These are phyloP conservation scores for Penicillium desertorum DNA, from an alignment of 495 filamentous ascomycete genomes.

Conservation along the genomic window DNA sequence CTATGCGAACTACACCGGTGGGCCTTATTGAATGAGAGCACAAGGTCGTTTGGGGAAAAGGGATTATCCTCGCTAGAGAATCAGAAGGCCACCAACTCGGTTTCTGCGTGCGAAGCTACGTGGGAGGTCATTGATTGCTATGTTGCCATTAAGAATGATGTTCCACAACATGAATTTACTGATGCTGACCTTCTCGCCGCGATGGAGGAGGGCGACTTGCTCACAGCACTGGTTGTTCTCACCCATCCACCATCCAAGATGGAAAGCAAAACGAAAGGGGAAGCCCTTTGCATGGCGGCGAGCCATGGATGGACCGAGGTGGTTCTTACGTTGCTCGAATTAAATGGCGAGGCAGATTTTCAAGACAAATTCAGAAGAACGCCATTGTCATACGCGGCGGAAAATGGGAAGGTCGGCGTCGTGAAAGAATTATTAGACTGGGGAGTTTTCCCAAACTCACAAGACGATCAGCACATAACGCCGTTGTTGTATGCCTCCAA, in stretches of 20 bases:
- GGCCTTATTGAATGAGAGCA: not conserved
- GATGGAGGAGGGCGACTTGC: not conserved
- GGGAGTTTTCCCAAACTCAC: not conserved
- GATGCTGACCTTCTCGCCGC: not conserved
- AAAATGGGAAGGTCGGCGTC: not conserved
- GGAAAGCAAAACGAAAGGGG: not conserved
- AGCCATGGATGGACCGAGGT: not conserved
- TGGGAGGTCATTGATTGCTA: not conserved
- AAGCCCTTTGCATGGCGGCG: constrained; percentile 1
- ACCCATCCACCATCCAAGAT: not conserved
- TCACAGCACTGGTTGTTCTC: not conserved
- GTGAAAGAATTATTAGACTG: not conserved
- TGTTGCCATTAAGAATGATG: not conserved
- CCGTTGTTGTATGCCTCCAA: constrained; percentile 27
- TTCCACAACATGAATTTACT: not conserved
- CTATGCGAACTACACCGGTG: constrained; percentile 4
- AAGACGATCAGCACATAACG: constrained; percentile 17
- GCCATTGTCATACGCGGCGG: constrained; percentile 4
- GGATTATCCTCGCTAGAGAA: not conserved
- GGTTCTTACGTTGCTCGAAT: constrained; percentile 1
- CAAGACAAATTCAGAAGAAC: constrained; percentile 2
- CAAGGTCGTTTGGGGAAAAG: not conserved
- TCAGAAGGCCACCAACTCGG: not conserved
- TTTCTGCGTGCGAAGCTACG: not conserved
- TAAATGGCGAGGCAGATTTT: not conserved